Percentiles rank a stretch among this genome's conserved stretches.
These are phyloP conservation scores for Musa beccarii DNA, from an alignment of 176 grass and related monocot genomes.

Conservation along the genomic window DNA sequence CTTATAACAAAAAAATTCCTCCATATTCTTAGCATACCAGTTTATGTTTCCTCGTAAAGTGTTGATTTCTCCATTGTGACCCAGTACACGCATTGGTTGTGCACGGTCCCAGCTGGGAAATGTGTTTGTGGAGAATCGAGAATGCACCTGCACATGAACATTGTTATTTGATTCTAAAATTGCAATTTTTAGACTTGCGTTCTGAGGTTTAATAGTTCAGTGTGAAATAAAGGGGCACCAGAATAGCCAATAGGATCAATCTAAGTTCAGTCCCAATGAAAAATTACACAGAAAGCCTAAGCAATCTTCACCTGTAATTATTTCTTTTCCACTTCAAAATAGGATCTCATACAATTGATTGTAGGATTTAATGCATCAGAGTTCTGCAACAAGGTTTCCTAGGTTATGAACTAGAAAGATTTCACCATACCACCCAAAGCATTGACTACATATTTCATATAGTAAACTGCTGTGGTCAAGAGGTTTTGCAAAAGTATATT, in stretches of 20 bases:
- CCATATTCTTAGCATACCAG: slow-evolving; percentile 35
- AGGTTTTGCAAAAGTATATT: slow-evolving; percentile 44
- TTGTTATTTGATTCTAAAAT: slow-evolving; percentile 16
- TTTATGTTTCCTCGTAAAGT: slow-evolving; percentile 91
- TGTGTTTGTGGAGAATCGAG: slow-evolving; percentile 93
- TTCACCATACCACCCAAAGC: slow-evolving; percentile 43
- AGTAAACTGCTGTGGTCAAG: slow-evolving; percentile 31
- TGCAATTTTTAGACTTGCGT: background rate
- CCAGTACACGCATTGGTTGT: slow-evolving; percentile 95
- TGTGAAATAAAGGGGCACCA: background rate
- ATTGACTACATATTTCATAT: slow-evolving; percentile 38
- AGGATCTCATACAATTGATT: slow-evolving; percentile 76
- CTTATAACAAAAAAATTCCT: background rate
- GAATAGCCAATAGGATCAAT: background rate
- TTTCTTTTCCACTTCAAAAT: slow-evolving; percentile 54
- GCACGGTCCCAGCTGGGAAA: slow-evolving; percentile 98
- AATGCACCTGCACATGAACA: slow-evolving; percentile 66
- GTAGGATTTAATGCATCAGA: slow-evolving; percentile 68
- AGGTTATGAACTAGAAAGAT: slow-evolving; percentile 48
- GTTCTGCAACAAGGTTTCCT: slow-evolving; percentile 75
- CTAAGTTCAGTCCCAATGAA: slow-evolving; percentile 40
- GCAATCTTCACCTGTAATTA: slow-evolving; percentile 56
- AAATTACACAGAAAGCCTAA: slow-evolving; percentile 48
- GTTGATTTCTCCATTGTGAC: slow-evolving; percentile 98
- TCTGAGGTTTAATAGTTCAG: background rate